phyloP scores from a whole-genome alignment of 495 filamentous ascomycete species.

The Penicillium pulvis region DNA sequence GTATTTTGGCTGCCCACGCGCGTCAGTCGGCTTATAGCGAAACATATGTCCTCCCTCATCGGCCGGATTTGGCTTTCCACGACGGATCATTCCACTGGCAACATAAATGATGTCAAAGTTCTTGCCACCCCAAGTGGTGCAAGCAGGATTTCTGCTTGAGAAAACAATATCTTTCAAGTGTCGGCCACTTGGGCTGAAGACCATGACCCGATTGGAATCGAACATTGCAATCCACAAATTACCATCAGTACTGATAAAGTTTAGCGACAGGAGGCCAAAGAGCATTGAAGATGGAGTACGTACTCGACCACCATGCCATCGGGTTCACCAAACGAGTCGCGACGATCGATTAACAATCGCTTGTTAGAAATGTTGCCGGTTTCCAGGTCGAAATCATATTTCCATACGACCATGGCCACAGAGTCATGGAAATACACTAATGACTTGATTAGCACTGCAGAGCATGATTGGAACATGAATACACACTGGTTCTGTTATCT shows the following conservation, averaged over 20 bases:
- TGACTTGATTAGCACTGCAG: not conserved
- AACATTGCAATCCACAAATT: conserved; percentile 4
- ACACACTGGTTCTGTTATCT: conserved; percentile 2
- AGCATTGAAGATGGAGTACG: not conserved
- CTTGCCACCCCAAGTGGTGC: conserved; percentile 3
- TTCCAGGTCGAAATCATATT: not conserved
- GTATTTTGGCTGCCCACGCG: not conserved
- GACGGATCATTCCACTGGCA: conserved; percentile 3
- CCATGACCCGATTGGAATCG: conserved; percentile 1
- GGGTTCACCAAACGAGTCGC: not conserved
- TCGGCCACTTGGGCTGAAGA: not conserved
- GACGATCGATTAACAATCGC: not conserved
- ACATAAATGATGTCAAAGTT: conserved; percentile 1
- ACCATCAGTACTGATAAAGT: not conserved
- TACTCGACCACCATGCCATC: conserved; percentile 7
- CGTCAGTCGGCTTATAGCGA: not conserved
- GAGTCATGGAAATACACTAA: conserved; percentile 5
- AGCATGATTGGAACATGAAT: no score
- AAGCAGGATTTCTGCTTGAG: not conserved
- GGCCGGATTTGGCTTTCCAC: not conserved
- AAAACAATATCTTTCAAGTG: conserved; percentile 6
- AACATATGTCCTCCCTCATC: conserved; percentile 5
- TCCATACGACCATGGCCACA: not conserved
- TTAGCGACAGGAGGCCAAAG: not conserved
- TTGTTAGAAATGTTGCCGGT: not conserved